phyloP scores from a whole-genome alignment of 1,284 basidiomycete species.

The Boletellus dicymbophilus region DNA sequence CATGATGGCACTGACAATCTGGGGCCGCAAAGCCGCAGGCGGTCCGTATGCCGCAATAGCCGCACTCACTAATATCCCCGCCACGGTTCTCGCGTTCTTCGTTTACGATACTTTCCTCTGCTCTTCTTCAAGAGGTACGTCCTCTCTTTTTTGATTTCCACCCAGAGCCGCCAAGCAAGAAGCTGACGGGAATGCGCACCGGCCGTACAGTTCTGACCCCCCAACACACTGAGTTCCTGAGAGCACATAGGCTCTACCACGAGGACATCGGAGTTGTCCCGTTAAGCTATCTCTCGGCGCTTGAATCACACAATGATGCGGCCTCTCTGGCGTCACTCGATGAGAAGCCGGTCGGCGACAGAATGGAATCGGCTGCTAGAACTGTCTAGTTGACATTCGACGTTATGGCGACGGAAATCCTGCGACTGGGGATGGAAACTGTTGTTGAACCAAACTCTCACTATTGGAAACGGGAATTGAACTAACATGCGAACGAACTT shows the following conservation, averaged over 20 bases:
- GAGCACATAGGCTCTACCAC: conserved; percentile 23
- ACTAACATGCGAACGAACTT: background rate
- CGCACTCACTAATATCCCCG: conserved; percentile 65
- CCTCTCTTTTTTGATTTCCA: background rate
- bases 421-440: too few relatives aligned
- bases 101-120: conserved; percentile 55
- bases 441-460: too few relatives aligned
- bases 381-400: conserved; percentile 19
- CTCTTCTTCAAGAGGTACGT: conserved; percentile 32
- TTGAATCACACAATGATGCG: conserved; percentile 8
- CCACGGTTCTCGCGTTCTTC: conserved; percentile 50
- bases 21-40: conserved; percentile 54
- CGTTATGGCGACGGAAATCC: too few relatives aligned
- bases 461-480: conserved; percentile 4
- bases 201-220: conserved; percentile 23
- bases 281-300: conserved; percentile 18
- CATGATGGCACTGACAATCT: conserved; percentile 56
- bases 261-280: conserved; percentile 29
- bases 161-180: background rate
- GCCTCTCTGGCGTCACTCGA: conserved; percentile 14
- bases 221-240: conserved; percentile 22
- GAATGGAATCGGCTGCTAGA: background rate
- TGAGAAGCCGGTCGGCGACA: conserved; percentile 7
- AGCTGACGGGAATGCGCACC: conserved; percentile 12
- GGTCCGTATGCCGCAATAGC: conserved; percentile 64